phyloP scores from a whole-genome alignment of 768 basidiomycete genomes.

The Kwoniella botswanensis region DNA sequence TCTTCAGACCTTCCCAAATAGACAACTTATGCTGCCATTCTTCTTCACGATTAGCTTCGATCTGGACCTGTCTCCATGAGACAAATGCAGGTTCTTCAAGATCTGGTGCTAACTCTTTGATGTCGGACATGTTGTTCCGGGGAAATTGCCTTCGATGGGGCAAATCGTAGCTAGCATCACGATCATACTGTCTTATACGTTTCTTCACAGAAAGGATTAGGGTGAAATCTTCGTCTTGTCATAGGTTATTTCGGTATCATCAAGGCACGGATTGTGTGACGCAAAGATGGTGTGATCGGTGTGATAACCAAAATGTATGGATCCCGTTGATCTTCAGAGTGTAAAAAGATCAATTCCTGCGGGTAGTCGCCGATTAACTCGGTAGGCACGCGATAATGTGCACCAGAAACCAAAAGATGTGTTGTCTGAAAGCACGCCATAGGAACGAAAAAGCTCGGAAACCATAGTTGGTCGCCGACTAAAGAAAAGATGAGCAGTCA shows the following conservation, averaged over 20 bases:
- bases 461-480: conserved; percentile 3
- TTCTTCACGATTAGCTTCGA: conserved; percentile 35
- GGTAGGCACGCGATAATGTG: not conserved
- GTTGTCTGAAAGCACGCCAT: no score
- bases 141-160: not conserved
- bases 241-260: conserved; percentile 9
- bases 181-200: no score
- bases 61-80: conserved; percentile 18
- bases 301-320: not conserved
- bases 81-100: not conserved
- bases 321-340: not conserved
- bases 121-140: conserved; percentile 14
- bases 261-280: not conserved
- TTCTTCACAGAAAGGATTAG: not conserved
- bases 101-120: not conserved
- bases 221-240: not conserved
- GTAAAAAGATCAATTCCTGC: not conserved
- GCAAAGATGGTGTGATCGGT: conserved; percentile 16
- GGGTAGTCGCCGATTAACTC: conserved; percentile 4
- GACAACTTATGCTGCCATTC: conserved; percentile 31
- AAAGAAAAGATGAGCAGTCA: not conserved
- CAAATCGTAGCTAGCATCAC: no score
- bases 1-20: conserved; percentile 30
- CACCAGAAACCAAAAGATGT: no score
- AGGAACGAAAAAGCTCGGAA: no score